Base-by-base conservation (phyloP, 2,329 filamentous ascomycete species). In the Dothistroma septosporum region DNA sequence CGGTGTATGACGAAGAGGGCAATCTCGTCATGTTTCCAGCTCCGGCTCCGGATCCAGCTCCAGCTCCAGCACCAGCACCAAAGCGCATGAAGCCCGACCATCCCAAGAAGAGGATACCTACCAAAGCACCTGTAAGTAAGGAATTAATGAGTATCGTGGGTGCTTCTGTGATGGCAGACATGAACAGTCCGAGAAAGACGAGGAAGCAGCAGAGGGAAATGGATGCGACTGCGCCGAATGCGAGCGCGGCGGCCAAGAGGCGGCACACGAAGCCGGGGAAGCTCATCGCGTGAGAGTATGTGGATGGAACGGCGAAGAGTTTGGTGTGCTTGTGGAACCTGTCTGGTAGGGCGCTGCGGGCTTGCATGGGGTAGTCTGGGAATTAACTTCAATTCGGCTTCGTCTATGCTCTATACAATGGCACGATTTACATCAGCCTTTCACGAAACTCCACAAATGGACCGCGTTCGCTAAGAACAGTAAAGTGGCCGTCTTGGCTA, bases 381-480 rank as follows among this genome's bases (percentile, higher is more conserved):
- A 37, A 37, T 12, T 8, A 11, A 37, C 24, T 28, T 28, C 24
- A 28, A 3, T 28, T 6, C 24, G 9, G 35, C n/a, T 44, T 44
- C 41, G 41, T 50, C 21, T 50, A 24, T 50, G 47, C 4, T 28
- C 9, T 53, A 35, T 32, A 41, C 35, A 55, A 24, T 46, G 35
- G 19, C 14, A 12, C n/a, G 41, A 32, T 19, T 21, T 24, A 28
- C 48, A 48, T 65, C 63, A 72, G 1, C 70, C 69, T 57, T 72
- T 72, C 16, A 69, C 4, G 9, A 65, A 64, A 55, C 69, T 69
- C 70, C 70, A 73, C 9, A 71, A 21, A 68, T 73, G 71, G 37
- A 71, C 58, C 53, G 57, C 60, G 57, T 72, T 73, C 28, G 69
- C 71, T 32, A 69, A 33, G 21, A 64, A 32, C 31, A 70, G 32